Evolutionary conservation across 805 yeast species (phyloP).

Genomic region (Saccharomycopsis vini): DNA sequence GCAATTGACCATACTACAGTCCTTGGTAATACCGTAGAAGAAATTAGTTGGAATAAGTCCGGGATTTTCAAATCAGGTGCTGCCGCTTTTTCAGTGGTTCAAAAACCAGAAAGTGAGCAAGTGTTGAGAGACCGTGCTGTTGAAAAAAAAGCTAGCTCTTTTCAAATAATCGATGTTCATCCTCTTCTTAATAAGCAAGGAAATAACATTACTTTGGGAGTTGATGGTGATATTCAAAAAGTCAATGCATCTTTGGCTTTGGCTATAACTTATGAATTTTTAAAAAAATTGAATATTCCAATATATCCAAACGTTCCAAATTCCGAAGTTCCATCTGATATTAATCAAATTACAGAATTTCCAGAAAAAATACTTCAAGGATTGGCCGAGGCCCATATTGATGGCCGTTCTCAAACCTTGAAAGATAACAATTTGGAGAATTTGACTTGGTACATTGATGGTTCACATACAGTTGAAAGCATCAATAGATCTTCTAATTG

Average conservation of each 20-base stretch:
- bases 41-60: conserved; percentile 93
- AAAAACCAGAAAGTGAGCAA: conserved; percentile 47
- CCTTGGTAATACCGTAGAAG: conserved; percentile 78
- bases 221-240: conserved; percentile 77
- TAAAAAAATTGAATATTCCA: conserved; percentile 38
- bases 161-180: conserved; percentile 44
- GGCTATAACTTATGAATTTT: conserved; percentile 54
- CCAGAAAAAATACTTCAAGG: conserved; percentile 51
- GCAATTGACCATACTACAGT: conserved; percentile 89
- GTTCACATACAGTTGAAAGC: conserved; percentile 92
- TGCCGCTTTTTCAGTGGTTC: conserved; percentile 59
- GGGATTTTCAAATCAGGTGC: conserved; percentile 74
- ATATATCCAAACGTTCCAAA: conserved; percentile 21
- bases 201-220: conserved; percentile 46
- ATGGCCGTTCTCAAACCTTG: conserved; percentile 88
- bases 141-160: conserved; percentile 44
- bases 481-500: conserved; percentile 74
- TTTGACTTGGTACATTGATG: conserved; percentile 81
- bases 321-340: conserved; percentile 17
- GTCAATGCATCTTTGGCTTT: conserved; percentile 85
- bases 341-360: conserved; percentile 23
- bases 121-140: conserved; percentile 56
- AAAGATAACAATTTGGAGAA: conserved; percentile 31
- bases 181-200: conserved; percentile 26
- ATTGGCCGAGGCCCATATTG: conserved; percentile 67